Percentiles rank a stretch among this genome's conserved stretches.
These are phyloP conservation scores for Lachnellula cervina DNA, from an alignment of 2,329 filamentous ascomycete genomes.

Conservation along the genomic window DNA sequence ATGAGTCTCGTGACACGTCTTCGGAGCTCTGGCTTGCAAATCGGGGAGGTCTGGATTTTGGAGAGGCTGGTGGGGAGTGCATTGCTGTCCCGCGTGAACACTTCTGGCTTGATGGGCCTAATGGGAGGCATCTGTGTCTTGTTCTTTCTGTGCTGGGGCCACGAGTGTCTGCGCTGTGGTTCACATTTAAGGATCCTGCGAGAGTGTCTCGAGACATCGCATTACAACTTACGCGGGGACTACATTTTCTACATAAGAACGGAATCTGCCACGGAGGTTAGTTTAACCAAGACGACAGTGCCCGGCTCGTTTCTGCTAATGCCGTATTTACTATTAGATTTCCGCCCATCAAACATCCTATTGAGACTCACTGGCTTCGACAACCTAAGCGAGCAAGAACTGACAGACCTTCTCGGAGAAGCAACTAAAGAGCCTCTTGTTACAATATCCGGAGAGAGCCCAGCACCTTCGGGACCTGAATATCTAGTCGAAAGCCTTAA, in stretches of 20 bases:
- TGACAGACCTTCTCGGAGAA: constrained; percentile 6
- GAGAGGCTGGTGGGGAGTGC: constrained; percentile 5
- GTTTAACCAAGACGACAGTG: background rate
- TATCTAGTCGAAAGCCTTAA: constrained; percentile 10
- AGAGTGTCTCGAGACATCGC: constrained; percentile 3
- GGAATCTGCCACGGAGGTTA: constrained; percentile 8
- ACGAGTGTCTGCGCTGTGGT: constrained; percentile 7
- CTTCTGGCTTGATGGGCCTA: constrained; percentile 9
- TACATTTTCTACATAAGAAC: constrained; percentile 5
- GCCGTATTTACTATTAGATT: constrained; percentile 3
- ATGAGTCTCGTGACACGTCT: constrained; percentile 5
- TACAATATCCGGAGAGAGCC: constrained; percentile 6
- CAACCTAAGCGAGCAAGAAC: constrained; percentile 5
- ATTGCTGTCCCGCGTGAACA: constrained; percentile 6
- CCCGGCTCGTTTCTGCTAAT: constrained; percentile 1
- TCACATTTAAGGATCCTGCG: constrained; percentile 6
- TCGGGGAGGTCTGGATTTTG: constrained; percentile 5
- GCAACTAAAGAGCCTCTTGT: constrained; percentile 9
- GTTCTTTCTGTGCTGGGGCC: constrained; percentile 11
- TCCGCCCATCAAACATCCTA: constrained; percentile 10
- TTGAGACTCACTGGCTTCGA: constrained; percentile 8
- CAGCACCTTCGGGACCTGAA: constrained; percentile 9
- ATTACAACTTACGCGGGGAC: constrained; percentile 5
- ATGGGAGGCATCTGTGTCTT: constrained; percentile 8
- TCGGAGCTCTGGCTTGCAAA: constrained; percentile 7